These are phyloP conservation scores for Xerocomus amazonicus DNA, from an alignment of 1,284 basidiomycete species.

Conservation along the genomic window DNA sequence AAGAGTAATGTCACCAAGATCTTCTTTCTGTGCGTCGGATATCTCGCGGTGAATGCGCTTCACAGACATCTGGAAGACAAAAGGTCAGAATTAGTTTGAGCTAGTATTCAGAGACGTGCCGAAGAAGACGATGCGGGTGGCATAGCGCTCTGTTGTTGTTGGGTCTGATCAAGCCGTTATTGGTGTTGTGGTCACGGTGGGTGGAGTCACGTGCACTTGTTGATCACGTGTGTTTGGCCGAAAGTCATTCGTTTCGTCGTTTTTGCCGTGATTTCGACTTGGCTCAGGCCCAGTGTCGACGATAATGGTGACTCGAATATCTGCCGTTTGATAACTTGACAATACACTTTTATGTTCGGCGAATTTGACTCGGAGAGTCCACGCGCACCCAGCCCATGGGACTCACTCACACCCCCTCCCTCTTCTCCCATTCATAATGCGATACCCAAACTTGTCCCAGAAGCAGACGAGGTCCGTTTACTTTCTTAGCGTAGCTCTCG, in stretches of 20 bases:
- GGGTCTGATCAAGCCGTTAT: not conserved
- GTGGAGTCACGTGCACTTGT: slow-evolving; percentile 27
- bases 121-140: slow-evolving; percentile 22
- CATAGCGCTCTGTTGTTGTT: slow-evolving; percentile 17
- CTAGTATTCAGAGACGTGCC: slow-evolving; percentile 8
- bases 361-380: slow-evolving; percentile 76
- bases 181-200: not conserved
- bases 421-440: slow-evolving; percentile 25
- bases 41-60: slow-evolving; percentile 90
- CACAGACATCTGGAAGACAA: slow-evolving; percentile 61
- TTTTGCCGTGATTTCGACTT: too few relatives aligned
- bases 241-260: not conserved
- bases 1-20: slow-evolving; percentile 73
- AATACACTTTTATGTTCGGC: slow-evolving; percentile 58
- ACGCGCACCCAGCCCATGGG: slow-evolving; percentile 76
- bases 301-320: slow-evolving; percentile 61
- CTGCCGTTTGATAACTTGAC: not conserved
- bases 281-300: not conserved
- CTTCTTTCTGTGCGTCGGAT: slow-evolving; percentile 78
- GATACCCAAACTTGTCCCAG: slow-evolving; percentile 63
- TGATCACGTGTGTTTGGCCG: not conserved
- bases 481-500: not conserved
- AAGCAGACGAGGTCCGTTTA: slow-evolving; percentile 56
- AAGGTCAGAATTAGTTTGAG: slow-evolving; percentile 10
- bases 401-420: slow-evolving; percentile 59